Conservation (phyloP, 352 stramenopile species). For the Globisporangium canariense region DNA sequence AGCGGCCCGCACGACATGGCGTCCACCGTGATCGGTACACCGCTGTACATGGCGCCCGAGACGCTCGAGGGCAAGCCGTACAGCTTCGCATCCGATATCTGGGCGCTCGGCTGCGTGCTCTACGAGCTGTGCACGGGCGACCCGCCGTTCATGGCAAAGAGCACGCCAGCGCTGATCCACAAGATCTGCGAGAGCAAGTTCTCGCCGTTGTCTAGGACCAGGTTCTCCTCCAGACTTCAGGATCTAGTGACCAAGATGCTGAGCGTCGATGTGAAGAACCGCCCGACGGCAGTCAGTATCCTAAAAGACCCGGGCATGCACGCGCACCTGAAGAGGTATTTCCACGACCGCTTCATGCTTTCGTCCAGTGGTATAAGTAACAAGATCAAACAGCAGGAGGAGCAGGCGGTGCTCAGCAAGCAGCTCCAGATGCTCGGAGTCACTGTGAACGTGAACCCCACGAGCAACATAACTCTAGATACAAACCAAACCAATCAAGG, state of each 20-base stretch:
- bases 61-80: slow-evolving; percentile 80
- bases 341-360: slow-evolving; percentile 19
- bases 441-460: not conserved
- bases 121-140: slow-evolving; percentile 78
- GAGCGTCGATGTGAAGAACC: slow-evolving; percentile 22
- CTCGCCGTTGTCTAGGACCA: slow-evolving; percentile 25
- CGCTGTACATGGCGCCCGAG: slow-evolving; percentile 89
- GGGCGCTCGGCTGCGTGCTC: slow-evolving; percentile 84
- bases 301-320: slow-evolving; percentile 25
- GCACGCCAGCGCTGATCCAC: slow-evolving; percentile 44
- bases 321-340: slow-evolving; percentile 36
- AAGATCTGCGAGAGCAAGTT: slow-evolving; percentile 53
- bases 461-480: not conserved
- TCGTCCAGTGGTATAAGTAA: slow-evolving; percentile 4
- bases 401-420: slow-evolving; percentile 22
- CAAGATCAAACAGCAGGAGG: not conserved
- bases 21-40: slow-evolving; percentile 83
- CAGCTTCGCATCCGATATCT: slow-evolving; percentile 81
- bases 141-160: slow-evolving; percentile 53
- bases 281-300: slow-evolving; percentile 34
- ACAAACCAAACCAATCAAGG: not conserved
- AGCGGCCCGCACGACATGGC: slow-evolving; percentile 33
- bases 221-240: slow-evolving; percentile 32
- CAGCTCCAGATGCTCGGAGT: slow-evolving; percentile 28
- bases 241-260: slow-evolving; percentile 37